Evolutionary conservation across 2,329 filamentous ascomycete genomes (phyloP).

Genomic region (Aspergillus hortae): DNA sequence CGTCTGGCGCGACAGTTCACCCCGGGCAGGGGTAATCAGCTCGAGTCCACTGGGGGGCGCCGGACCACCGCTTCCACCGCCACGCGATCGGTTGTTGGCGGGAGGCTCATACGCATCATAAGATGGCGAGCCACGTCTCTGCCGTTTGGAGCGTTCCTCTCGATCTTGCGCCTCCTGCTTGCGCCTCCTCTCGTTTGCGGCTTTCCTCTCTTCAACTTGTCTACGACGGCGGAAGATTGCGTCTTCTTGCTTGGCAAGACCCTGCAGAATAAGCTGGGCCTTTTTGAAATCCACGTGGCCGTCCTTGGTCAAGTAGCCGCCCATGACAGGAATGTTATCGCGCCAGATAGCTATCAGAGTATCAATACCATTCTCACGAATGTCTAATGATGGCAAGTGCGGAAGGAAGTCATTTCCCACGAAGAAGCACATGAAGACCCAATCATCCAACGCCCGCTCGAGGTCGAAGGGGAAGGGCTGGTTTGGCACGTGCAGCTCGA

Average conservation of each 20-base stretch:
- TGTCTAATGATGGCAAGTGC: constrained; percentile 94
- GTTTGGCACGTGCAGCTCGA: constrained; percentile 78
- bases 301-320: constrained; percentile 93
- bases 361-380: constrained; percentile 95
- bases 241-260: constrained; percentile 88
- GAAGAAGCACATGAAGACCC: constrained; percentile 99
- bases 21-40: constrained; percentile 55
- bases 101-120: constrained; percentile 36
- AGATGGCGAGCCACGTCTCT: constrained; percentile 44
- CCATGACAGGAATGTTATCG: constrained; percentile 86
- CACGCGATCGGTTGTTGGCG: constrained; percentile 22
- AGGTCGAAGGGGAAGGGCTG: constrained; percentile 88
- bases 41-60: constrained; percentile 48
- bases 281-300: constrained; percentile 83
- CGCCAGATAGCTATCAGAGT: constrained; percentile 96
- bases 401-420: constrained; percentile 98
- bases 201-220: constrained; percentile 77
- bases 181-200: constrained; percentile 73
- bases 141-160: constrained; percentile 40
- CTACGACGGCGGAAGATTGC: constrained; percentile 86
- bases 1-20: constrained; percentile 54
- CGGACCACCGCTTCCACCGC: constrained; percentile 26
- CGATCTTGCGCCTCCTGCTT: constrained; percentile 65
- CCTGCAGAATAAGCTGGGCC: constrained; percentile 82
- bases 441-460: constrained; percentile 91